These are phyloP conservation scores for Hypoxylon rubiginosum DNA, from an alignment of 2,329 filamentous ascomycete genomes.

Conservation along the genomic window DNA sequence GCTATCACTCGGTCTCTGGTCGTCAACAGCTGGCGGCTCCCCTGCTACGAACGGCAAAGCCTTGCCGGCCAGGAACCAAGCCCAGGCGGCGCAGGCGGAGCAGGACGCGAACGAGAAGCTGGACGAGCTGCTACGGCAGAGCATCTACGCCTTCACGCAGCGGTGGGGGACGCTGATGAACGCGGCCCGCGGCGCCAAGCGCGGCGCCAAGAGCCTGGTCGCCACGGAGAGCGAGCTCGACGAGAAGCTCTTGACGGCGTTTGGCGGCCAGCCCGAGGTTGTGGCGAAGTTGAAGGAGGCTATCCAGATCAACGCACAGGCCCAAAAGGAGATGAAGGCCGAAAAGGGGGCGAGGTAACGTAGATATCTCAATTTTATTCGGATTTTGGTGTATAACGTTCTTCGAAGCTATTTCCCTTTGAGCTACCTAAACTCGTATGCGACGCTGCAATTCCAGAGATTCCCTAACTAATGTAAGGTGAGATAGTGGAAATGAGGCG, in stretches of 20 bases:
- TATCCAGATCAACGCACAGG: conserved; percentile 68
- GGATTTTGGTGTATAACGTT: too few relatives aligned
- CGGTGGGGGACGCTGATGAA: conserved; percentile 68
- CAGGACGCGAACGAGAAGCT: conserved; percentile 75
- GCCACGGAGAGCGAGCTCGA: conserved; percentile 70
- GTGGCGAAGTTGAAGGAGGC: conserved; percentile 72
- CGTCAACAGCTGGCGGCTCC: conserved; percentile 40
- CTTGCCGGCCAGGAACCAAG: conserved; percentile 31
- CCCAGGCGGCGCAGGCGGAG: conserved; percentile 45
- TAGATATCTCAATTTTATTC: not conserved
- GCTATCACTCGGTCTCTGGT: conserved; percentile 56
- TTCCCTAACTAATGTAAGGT: not conserved
- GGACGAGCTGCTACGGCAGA: conserved; percentile 72
- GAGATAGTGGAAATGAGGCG: too few relatives aligned
- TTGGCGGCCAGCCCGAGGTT: conserved; percentile 71
- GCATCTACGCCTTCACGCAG: conserved; percentile 73
- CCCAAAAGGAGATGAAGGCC: conserved; percentile 60
- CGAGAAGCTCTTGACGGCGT: conserved; percentile 67
- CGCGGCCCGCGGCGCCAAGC: conserved; percentile 62
- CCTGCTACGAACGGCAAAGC: conserved; percentile 39
- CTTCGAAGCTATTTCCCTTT: too few relatives aligned
- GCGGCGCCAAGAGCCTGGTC: conserved; percentile 63
- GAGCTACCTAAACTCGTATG: too few relatives aligned
- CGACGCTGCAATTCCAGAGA: too few relatives aligned
- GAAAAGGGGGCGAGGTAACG: conserved; percentile 46